phyloP scores from a whole-genome alignment of 768 basidiomycete genomes.

The Tulasnella sp. region DNA sequence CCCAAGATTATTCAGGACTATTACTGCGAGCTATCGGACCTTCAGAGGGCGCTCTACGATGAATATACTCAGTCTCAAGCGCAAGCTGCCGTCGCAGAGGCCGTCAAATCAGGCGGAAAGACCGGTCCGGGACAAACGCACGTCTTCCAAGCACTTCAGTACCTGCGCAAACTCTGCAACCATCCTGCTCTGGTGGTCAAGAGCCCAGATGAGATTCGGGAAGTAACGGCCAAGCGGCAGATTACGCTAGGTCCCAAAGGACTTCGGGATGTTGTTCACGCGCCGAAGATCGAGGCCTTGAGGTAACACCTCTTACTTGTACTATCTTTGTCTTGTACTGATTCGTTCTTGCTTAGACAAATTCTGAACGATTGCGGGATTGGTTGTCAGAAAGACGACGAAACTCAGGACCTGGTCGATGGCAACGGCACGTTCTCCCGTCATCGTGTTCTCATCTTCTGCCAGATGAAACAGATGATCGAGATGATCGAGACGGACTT shows the following conservation, averaged over 20 bases:
- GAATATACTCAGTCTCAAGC: slow-evolving; percentile 79
- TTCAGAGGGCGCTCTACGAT: slow-evolving; percentile 91
- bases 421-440: slow-evolving; percentile 60
- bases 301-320: slow-evolving; percentile 35
- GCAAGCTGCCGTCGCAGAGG: slow-evolving; percentile 43
- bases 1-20: slow-evolving; percentile 99
- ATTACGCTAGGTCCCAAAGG: slow-evolving; percentile 9
- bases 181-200: slow-evolving; percentile 90
- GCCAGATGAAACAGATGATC: slow-evolving; percentile 98
- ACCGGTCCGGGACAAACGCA: slow-evolving; percentile 51
- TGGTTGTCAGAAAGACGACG: slow-evolving; percentile 59
- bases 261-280: slow-evolving; percentile 67
- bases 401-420: slow-evolving; percentile 35
- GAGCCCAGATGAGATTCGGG: slow-evolving; percentile 48
- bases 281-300: slow-evolving; percentile 86
- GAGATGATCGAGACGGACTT: slow-evolving; percentile 93
- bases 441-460: slow-evolving; percentile 98
- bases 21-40: slow-evolving; percentile 90
- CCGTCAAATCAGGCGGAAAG: slow-evolving; percentile 36
- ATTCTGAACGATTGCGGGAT: slow-evolving; percentile 91
- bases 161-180: slow-evolving; percentile 94
- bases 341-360: slow-evolving; percentile 46
- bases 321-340: slow-evolving; percentile 7
- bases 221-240: slow-evolving; percentile 35
- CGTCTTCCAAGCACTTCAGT: slow-evolving; percentile 94